Evolutionary conservation across 2,329 filamentous ascomycete genomes (phyloP).

Genomic region (Diaporthe sp.): DNA sequence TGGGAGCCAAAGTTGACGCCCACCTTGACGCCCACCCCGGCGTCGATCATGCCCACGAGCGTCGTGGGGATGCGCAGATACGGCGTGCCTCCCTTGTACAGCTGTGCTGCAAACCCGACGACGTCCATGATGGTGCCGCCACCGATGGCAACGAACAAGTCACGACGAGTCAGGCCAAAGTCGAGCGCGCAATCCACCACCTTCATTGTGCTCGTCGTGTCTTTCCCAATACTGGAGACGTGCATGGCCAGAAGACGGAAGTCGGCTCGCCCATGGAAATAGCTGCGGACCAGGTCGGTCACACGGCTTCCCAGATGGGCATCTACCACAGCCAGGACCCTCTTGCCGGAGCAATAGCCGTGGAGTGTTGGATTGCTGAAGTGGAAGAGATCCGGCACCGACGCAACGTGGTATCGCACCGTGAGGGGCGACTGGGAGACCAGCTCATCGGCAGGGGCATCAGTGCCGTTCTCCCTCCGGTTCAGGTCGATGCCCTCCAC

Average conservation of each 20-base stretch:
- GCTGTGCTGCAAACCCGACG: not conserved
- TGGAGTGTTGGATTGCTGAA: not conserved
- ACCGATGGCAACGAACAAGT: not conserved
- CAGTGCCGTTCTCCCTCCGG: not conserved
- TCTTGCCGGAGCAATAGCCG: not conserved
- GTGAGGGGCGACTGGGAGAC: not conserved
- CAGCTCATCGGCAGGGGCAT: not conserved
- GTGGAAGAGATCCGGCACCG: not conserved
- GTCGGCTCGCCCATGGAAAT: not conserved
- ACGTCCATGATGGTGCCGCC: not conserved
- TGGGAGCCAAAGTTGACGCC: not conserved
- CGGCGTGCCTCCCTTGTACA: not conserved
- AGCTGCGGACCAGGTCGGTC: not conserved
- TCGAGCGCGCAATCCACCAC: not conserved
- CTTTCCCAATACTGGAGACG: not conserved
- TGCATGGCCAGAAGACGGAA: not conserved
- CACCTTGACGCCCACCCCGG: not conserved
- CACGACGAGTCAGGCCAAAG: not conserved
- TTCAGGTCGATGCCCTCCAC: not conserved
- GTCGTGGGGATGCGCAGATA: not conserved
- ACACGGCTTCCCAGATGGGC: not conserved
- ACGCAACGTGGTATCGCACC: not conserved
- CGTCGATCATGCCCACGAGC: not conserved
- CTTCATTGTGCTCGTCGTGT: not conserved
- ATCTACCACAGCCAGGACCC: not conserved